Conservation (phyloP, 2,329 filamentous ascomycete species). For the Orbilia brochopaga region DNA sequence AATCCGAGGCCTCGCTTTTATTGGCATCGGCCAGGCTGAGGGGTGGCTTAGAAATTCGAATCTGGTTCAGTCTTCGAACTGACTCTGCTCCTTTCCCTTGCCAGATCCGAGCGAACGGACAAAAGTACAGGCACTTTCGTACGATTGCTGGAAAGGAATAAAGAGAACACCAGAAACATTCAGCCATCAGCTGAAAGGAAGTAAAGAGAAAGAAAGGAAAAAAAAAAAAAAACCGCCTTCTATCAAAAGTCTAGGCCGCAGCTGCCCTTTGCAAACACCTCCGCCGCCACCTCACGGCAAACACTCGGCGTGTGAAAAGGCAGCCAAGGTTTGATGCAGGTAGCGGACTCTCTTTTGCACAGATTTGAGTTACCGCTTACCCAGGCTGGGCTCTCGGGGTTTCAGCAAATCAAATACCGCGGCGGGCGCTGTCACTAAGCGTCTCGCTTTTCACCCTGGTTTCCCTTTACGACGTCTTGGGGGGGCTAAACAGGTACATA, state of each 20-base stretch:
- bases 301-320: constrained; percentile 10
- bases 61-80: constrained; percentile 26
- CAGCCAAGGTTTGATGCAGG: background rate
- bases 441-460: constrained; percentile 50
- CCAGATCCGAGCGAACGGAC: constrained; percentile 3
- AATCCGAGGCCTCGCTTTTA: constrained; percentile 44
- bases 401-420: constrained; percentile 48
- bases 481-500: constrained; percentile 31
- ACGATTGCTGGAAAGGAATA: background rate
- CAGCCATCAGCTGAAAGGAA: constrained; percentile 7
- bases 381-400: constrained; percentile 41
- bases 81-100: constrained; percentile 16
- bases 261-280: background rate
- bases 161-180: background rate
- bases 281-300: constrained; percentile 1
- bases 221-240: background rate
- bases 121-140: too few relatives aligned
- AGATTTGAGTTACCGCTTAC: constrained; percentile 50
- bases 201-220: too few relatives aligned
- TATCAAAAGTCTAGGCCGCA: background rate
- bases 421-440: constrained; percentile 36
- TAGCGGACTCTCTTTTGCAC: constrained; percentile 13
- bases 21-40: constrained; percentile 42
- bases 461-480: constrained; percentile 43
- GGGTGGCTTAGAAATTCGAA: constrained; percentile 47